Evolutionary conservation across 177 flowering plant species (phyloP), one percentile per base, ranked within the genome.

Genomic region (Vitis hybrid): DNA sequence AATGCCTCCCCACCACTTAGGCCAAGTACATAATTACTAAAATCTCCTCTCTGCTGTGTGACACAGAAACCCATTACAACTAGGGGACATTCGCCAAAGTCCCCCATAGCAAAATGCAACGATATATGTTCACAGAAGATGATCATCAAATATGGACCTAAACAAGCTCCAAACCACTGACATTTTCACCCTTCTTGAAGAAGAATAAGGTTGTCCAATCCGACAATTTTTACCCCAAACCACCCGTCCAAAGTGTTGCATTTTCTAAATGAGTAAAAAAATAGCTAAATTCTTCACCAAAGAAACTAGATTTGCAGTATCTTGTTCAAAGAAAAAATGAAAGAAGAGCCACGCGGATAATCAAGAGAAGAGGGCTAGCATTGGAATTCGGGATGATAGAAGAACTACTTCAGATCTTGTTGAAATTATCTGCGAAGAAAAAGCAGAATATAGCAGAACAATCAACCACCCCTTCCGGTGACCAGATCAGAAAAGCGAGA

Each of bases 371-470:
- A 50, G 56, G 57, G 41, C 7, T 14, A 14, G 12, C 55, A 20
- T 64, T 51, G 24, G 57, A 51, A 50, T 51, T 51, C 57, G 24
- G 9, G 18, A 51, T 52, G 5, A 21, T 4, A 64, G 9, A 51
- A 64, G 9, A 51, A 21, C n/a, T 32, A 18, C 17, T 62, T n/a
- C 57, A 64, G 67, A 64, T 64, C 67, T 64, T 21, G 67, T 12
- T 63, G 27, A 3, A 63, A 63, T 18, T 10, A 63, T 17, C n/a
- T 1, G 54, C 27, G 20, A 48, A 2, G 46, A 20, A 49, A 20
- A 46, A 3, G n/a, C 17, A 49, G 50, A 12, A 14, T 2, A 35
- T 41, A 32, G 14, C 9, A 62, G 7, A 32, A 41, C 18, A 64
- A 48, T 3, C n/a, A 12, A 20, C 14, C 11, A 49, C 52, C 8